phyloP scores from a whole-genome alignment of 148 eudicot species.

The Cornus controversa region DNA sequence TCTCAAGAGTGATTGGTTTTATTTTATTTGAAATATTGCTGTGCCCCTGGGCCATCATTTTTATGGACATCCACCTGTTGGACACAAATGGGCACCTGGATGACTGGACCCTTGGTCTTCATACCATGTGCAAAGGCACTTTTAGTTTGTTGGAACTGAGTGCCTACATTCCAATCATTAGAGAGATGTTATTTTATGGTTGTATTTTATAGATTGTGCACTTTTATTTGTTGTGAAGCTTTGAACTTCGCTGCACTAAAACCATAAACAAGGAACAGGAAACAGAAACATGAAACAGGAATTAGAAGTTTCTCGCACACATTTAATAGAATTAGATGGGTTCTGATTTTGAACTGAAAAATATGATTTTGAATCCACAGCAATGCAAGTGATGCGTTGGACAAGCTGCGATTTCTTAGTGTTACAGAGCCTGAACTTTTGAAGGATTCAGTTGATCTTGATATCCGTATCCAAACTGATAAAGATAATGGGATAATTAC shows the following conservation, averaged over 20 bases:
- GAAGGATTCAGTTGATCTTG: slow-evolving; percentile 73
- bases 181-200: neutral
- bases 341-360: neutral
- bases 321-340: neutral
- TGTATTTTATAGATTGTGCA: too few species aligned
- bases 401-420: slow-evolving; percentile 91
- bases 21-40: neutral
- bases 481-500: slow-evolving; percentile 85
- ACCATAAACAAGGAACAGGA: too few species aligned
- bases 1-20: too few species aligned
- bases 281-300: neutral
- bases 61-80: neutral
- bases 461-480: slow-evolving; percentile 83
- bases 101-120: neutral
- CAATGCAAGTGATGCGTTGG: slow-evolving; percentile 99
- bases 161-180: neutral
- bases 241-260: too few species aligned
- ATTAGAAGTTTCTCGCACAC: neutral
- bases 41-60: neutral
- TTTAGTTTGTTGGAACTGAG: neutral
- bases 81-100: neutral
- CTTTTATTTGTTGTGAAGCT: too few species aligned
- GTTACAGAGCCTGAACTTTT: slow-evolving; percentile 74
- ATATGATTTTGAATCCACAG: slow-evolving; percentile 30
- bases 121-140: too few species aligned